phyloP scores from a whole-genome alignment of 2,329 filamentous ascomycete genomes.

The Cladophialophora yegresii region DNA sequence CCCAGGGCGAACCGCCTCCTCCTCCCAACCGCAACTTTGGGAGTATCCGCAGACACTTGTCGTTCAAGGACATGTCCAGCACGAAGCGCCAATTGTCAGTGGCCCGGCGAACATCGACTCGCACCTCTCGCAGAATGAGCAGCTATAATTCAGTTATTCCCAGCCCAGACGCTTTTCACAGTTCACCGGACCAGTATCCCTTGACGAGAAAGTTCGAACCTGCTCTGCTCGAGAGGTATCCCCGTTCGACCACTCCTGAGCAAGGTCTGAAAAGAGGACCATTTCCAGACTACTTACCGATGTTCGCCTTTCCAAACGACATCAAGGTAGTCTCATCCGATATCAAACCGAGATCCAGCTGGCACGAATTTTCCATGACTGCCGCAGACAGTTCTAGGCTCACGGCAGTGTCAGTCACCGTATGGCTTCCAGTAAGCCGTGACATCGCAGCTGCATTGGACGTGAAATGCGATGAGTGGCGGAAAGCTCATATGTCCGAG shows the following conservation, averaged over 20 bases:
- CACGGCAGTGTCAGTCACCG: constrained; percentile 85
- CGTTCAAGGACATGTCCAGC: constrained; percentile 92
- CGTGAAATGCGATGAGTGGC: constrained; percentile 79
- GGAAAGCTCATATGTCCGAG: constrained; percentile 92
- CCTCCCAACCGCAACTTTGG: constrained; percentile 66
- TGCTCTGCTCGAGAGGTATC: constrained; percentile 92
- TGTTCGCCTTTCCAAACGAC: constrained; percentile 99
- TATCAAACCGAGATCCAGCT: constrained; percentile 89
- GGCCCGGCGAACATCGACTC: constrained; percentile 70
- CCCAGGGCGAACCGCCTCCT: constrained; percentile 63
- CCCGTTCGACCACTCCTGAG: constrained; percentile 76
- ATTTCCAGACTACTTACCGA: constrained; percentile 96
- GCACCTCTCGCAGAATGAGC: constrained; percentile 84
- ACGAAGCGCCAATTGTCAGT: constrained; percentile 80
- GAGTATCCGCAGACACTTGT: constrained; percentile 88
- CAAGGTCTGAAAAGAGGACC: constrained; percentile 76
- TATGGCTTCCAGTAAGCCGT: constrained; percentile 86
- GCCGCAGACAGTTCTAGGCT: constrained; percentile 87
- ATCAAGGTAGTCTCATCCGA: constrained; percentile 96
- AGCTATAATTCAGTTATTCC: constrained; percentile 99
- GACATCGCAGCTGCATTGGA: constrained; percentile 76
- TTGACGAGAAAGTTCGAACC: constrained; percentile 92
- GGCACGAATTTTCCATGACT: constrained; percentile 99
- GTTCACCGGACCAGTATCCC: constrained; percentile 91
- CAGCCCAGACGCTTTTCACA: constrained; percentile 83